These are phyloP conservation scores for Zygosaccharomyces bailii DNA, from an alignment of 805 yeast species.

Conservation along the genomic window DNA sequence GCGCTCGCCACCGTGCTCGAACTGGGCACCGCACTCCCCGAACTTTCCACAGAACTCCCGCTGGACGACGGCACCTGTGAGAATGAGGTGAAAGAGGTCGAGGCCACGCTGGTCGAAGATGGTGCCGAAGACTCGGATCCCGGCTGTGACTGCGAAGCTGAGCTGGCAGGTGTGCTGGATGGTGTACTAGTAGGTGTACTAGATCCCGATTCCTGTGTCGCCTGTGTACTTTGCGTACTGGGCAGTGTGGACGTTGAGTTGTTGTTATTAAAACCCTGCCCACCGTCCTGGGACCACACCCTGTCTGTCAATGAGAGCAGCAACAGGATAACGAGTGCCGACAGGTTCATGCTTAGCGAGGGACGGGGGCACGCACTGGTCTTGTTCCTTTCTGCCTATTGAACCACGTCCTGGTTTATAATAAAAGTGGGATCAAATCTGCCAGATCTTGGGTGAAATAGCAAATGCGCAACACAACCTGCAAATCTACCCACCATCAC, in stretches of 20 bases:
- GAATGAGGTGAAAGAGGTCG: conserved; percentile 8
- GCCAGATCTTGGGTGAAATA: background rate
- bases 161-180: background rate
- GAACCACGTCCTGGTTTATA: background rate
- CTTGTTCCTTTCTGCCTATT: background rate
- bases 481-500: background rate
- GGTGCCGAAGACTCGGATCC: no score
- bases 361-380: background rate
- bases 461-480: background rate
- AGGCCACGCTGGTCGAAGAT: conserved; percentile 3
- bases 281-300: conserved; percentile 7
- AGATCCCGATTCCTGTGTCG: background rate
- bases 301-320: conserved; percentile 7
- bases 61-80: background rate
- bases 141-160: no score
- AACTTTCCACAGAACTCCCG: background rate
- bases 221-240: background rate
- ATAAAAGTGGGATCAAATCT: background rate
- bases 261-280: conserved; percentile 1
- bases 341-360: conserved; percentile 6
- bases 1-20: background rate
- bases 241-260: background rate
- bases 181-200: background rate
- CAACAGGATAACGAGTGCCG: conserved; percentile 7
- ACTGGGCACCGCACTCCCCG: background rate